Base-by-base conservation (phyloP, 805 yeast species). In the Metschnikowia kunwiensis region DNA sequence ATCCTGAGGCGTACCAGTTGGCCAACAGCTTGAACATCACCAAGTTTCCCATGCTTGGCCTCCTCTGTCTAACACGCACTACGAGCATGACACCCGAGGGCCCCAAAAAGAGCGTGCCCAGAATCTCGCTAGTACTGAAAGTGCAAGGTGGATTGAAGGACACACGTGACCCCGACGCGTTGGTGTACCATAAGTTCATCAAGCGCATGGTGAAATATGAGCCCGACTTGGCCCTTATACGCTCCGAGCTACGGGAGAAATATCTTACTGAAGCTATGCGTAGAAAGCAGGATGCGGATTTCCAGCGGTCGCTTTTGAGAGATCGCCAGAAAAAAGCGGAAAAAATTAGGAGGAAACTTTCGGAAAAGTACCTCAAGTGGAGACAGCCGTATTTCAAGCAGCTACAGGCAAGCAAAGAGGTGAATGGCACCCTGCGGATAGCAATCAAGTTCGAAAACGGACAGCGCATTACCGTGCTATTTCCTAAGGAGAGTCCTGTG, bases 1-100 rank as follows among this genome's bases (percentile, higher is more conserved):
- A 79, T 38, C 77, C 88, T 14, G 97, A 91, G 57, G 86, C 91
- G 1, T 80, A 77, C 53, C 95, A 86, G 50, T 80, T 87, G 11
- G 83, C 95, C 0, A 80, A 83, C 52, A 78, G 82, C 24, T 72
- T 89, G 42, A 74, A 76, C 39, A 81, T 82, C 26, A 73, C 86
- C 14, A 74, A 76, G 46, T 80, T 81, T 51, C 98, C 98, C n/a
- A 83, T 85, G 53, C 57, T 86, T 22, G 95, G 91, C 0, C 62
- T 89, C 9, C 57, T 93, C 8, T 81, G 87, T 31, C 67, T 87
- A 36, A 83, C 86, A 12, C 73, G 79, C 32, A 65, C 68, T 11
- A 70, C 68, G 54, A 47, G 67, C 39, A 51, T 80, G 63, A 72
- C 84, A 0, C 76, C 80, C 0, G 68, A 70, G 14, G 84, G 84